Evolutionary conservation across 257 asterid genomes (phyloP).

Genomic region (Nicotiana tomentosiformis): DNA sequence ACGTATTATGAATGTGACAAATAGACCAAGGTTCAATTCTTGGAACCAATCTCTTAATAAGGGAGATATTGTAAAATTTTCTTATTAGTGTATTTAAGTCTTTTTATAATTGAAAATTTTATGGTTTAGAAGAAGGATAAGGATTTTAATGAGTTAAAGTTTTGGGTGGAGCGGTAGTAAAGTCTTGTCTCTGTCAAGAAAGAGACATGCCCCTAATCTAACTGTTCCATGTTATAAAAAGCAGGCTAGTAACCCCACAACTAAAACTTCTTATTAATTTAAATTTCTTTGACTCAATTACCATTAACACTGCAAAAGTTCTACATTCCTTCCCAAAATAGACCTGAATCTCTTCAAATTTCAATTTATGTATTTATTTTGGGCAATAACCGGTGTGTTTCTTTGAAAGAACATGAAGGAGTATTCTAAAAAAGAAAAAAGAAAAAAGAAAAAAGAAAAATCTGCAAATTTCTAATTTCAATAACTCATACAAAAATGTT

Average conservation of each 20-base stretch:
- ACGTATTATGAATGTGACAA: too few species aligned
- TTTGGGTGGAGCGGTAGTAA: background rate
- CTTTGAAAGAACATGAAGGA: background rate
- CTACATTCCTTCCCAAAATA: background rate
- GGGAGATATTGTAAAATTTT: background rate
- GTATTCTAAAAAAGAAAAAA: background rate
- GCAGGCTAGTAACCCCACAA: background rate
- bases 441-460: background rate
- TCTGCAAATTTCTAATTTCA: background rate
- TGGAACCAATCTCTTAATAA: too few species aligned
- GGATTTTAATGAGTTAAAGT: background rate
- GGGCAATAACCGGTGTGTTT: background rate
- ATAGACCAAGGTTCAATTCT: too few species aligned
- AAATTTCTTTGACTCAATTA: background rate
- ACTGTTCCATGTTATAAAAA: background rate
- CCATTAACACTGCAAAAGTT: background rate
- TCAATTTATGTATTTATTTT: background rate
- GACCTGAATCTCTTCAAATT: background rate
- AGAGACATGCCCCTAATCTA: background rate
- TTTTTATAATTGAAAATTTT: background rate
- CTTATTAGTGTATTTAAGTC: background rate
- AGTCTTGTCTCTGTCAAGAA: slow-evolving; percentile 6
- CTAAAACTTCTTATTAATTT: background rate
- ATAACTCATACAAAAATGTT: background rate
- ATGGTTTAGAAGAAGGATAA: background rate